A percentile compares a stretch with the other conserved stretches of the same genome.
Conservation (phyloP, 2,329 filamentous ascomycete genomes). For the Microdochium bolleyi region DNA sequence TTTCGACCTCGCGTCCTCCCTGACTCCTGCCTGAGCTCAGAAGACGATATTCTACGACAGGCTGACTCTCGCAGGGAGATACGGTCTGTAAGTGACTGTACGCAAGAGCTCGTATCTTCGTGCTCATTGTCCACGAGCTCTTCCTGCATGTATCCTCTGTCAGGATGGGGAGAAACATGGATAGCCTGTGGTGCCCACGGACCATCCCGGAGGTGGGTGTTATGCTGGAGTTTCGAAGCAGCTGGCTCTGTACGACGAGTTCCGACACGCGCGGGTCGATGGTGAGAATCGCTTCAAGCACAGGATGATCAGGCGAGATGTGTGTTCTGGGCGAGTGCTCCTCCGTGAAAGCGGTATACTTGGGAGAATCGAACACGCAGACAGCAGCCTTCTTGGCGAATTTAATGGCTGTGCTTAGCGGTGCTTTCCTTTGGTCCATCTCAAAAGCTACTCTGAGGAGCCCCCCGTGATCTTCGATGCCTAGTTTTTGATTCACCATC, state of each 20-base stretch:
- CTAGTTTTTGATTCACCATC: constrained; percentile 12
- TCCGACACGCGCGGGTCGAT: constrained; percentile 27
- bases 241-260: constrained; percentile 25
- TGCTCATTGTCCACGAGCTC: constrained; percentile 31
- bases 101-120: constrained; percentile 22
- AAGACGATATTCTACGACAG: constrained; percentile 29
- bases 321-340: constrained; percentile 14
- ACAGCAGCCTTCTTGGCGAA: constrained; percentile 13
- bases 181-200: constrained; percentile 15
- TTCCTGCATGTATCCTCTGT: constrained; percentile 26
- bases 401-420: background rate
- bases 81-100: constrained; percentile 23
- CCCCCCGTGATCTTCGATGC: constrained; percentile 16
- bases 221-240: constrained; percentile 18
- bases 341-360: constrained; percentile 10
- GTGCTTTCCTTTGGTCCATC: constrained; percentile 4
- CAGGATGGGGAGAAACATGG: constrained; percentile 30
- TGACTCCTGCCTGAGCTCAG: constrained; percentile 17
- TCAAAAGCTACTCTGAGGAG: constrained; percentile 21
- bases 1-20: constrained; percentile 20
- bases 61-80: constrained; percentile 1
- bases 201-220: constrained; percentile 7
- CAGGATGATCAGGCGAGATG: constrained; percentile 14
- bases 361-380: constrained; percentile 7
- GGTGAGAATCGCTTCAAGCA: constrained; percentile 11